These are phyloP conservation scores for Saturnispora diversa DNA, from an alignment of 805 yeast genomes.

Conservation along the genomic window DNA sequence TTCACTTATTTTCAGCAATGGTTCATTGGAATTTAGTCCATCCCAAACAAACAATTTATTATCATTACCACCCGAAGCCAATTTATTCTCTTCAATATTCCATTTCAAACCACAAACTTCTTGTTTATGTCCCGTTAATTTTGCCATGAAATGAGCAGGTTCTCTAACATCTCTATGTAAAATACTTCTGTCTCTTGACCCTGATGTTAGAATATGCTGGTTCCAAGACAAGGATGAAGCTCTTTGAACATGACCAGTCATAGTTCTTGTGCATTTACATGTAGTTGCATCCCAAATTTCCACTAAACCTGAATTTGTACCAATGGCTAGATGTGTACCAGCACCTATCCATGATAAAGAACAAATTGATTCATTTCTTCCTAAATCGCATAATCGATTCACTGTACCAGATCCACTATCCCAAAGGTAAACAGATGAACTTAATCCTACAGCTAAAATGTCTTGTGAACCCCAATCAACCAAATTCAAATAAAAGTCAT, in stretches of 20 bases:
- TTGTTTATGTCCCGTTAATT: constrained; percentile 68
- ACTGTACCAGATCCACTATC: constrained; percentile 82
- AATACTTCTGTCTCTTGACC: constrained; percentile 77
- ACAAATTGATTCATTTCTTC: constrained; percentile 59
- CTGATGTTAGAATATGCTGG: constrained; percentile 78
- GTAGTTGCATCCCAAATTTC: constrained; percentile 92
- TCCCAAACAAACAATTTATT: constrained; percentile 85
- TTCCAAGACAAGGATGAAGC: constrained; percentile 93
- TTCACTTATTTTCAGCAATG: constrained; percentile 66
- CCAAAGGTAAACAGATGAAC: constrained; percentile 83
- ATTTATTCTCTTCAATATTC: constrained; percentile 83
- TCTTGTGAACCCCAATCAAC: constrained; percentile 95
- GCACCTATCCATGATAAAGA: constrained; percentile 89
- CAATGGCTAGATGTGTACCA: constrained; percentile 91
- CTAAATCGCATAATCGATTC: constrained; percentile 67
- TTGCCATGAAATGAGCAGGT: constrained; percentile 70
- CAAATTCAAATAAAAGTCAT: constrained; percentile 84
- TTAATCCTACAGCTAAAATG: constrained; percentile 82
- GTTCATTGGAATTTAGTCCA: constrained; percentile 51
- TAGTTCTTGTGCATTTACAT: constrained; percentile 73
- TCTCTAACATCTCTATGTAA: constrained; percentile 87
- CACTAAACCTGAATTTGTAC: constrained; percentile 78
- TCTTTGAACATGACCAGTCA: constrained; percentile 84
- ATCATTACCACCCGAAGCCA: constrained; percentile 96
- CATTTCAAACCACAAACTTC: constrained; percentile 95